Evolutionary conservation across 177 flowering plant species (phyloP).

Genomic region (Vitis hybrid): DNA sequence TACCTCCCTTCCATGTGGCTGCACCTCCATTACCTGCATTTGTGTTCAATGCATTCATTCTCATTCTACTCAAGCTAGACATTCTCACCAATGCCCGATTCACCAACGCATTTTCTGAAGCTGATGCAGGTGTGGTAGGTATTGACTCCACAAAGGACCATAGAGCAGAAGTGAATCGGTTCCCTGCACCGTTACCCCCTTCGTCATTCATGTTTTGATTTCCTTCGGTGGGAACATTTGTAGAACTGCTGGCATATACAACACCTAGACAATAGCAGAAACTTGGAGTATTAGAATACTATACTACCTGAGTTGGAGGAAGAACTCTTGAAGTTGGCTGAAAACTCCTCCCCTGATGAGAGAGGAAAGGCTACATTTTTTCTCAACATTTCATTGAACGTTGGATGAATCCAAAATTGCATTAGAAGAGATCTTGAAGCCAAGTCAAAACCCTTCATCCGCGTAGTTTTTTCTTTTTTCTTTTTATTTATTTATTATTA

Average conservation of each 20-base stretch:
- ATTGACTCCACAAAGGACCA: slow-evolving; percentile 81
- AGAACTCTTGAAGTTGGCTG: slow-evolving; percentile 20
- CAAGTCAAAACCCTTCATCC: slow-evolving; percentile 24
- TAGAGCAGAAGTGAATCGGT: slow-evolving; percentile 59
- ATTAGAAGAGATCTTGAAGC: slow-evolving; percentile 29
- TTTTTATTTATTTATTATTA: slow-evolving; percentile 18
- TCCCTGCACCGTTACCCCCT: slow-evolving; percentile 22
- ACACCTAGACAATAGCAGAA: slow-evolving; percentile 52
- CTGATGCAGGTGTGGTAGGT: slow-evolving; percentile 89
- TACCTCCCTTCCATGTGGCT: slow-evolving; percentile 22
- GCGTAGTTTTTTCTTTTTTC: no score
- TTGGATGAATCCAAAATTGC: slow-evolving; percentile 4
- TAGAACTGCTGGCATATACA: slow-evolving; percentile 15
- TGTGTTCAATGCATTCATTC: slow-evolving; percentile 29
- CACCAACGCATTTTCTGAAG: slow-evolving; percentile 67
- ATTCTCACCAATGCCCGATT: slow-evolving; percentile 67
- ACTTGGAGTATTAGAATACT: slow-evolving; percentile 21
- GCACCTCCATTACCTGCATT: slow-evolving; percentile 26
- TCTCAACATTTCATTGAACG: background rate
- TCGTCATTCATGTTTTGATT: slow-evolving; percentile 30
- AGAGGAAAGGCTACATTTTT: no score
- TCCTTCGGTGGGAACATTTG: slow-evolving; percentile 19
- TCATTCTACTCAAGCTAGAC: slow-evolving; percentile 75
- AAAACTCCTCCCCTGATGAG: background rate
- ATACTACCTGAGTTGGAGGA: background rate